phyloP scores from a whole-genome alignment of 2,329 filamentous ascomycete species.

The Alternaria sp. region DNA sequence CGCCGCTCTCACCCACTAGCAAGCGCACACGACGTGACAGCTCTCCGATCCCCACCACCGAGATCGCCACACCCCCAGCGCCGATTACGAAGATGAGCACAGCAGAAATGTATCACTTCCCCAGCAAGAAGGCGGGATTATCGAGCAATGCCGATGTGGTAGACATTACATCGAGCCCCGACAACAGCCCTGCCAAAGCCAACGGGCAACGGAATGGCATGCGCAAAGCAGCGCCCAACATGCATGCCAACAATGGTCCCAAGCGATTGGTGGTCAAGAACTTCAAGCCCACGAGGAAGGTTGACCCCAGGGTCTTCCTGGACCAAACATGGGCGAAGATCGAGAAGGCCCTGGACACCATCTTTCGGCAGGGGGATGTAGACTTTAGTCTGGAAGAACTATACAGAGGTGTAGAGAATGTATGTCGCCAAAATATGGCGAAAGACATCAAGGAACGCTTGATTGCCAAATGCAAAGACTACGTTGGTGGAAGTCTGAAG shows the following conservation, averaged over 20 bases:
- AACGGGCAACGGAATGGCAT: slow-evolving; percentile 45
- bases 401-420: slow-evolving; percentile 88
- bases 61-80: slow-evolving; percentile 14
- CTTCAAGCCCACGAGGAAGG: slow-evolving; percentile 68
- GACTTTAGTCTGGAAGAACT: slow-evolving; percentile 79
- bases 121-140: slow-evolving; percentile 34
- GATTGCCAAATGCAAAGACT: slow-evolving; percentile 67
- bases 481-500: slow-evolving; percentile 65
- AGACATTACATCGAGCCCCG: slow-evolving; percentile 43
- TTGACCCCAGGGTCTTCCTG: slow-evolving; percentile 79
- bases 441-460: slow-evolving; percentile 71
- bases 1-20: slow-evolving; percentile 36
- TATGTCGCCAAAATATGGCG: slow-evolving; percentile 80
- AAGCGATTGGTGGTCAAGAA: slow-evolving; percentile 96
- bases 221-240: slow-evolving; percentile 65
- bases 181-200: slow-evolving; percentile 52
- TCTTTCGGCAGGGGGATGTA: slow-evolving; percentile 71
- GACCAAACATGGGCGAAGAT: slow-evolving; percentile 76
- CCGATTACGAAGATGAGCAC: slow-evolving; percentile 35
- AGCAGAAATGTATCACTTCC: slow-evolving; percentile 46
- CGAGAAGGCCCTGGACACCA: slow-evolving; percentile 71
- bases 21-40: slow-evolving; percentile 41
- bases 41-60: slow-evolving; percentile 19
- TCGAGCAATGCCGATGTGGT: slow-evolving; percentile 28
- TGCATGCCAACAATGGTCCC: slow-evolving; percentile 68